Base-by-base conservation (phyloP, 2,329 filamentous ascomycete genomes). In the Colletotrichum somersetense region DNA sequence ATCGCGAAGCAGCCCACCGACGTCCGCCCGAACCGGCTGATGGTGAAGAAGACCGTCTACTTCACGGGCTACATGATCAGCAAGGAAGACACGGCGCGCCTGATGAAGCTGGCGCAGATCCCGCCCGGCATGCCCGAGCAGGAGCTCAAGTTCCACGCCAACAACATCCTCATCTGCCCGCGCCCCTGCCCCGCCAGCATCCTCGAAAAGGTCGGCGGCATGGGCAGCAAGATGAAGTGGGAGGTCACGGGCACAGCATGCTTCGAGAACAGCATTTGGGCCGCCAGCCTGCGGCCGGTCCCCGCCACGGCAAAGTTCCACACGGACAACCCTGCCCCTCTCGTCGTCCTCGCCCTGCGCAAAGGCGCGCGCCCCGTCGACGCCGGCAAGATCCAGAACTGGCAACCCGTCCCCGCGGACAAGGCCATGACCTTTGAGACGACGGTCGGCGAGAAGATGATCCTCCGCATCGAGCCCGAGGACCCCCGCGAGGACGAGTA, bases 61-160 rank as follows among this genome's bases (percentile, higher is more conserved):
- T 98, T 96, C 82, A 98, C 96, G 1, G 94, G 94, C 62, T 98
- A 99, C 82, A 89, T 97, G 81, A 91, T 99, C 75, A 87, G 87
- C 52, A 86, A 90, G 59, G 85, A 89, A 35, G 93, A 96, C 80
- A 92, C 91, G 2, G 89, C 93, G 77, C 90, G 89, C 67, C 85
- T 98, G 48, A 88, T 93, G 67, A 87, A 88, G 7, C 86, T 97
- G n/a, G 90, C 91, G 40, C 82, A 90, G 63, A 84, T 94, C 26
- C 91, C 92, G 5, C 78, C 85, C 5, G 87, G 88, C 70, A 83
- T 91, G 66, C 86, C 90, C 38, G 90, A 92, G 62, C 87, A 89
- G 64, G 93, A 97, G 63, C 84, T 97, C 74, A 94, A 93, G 75
- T 89, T 91, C 73, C 91, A 97, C 77, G 95, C 92, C 57, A 97